Conservation (phyloP, 2,329 filamentous ascomycete genomes). For the Thermomyces lanuginosus region DNA sequence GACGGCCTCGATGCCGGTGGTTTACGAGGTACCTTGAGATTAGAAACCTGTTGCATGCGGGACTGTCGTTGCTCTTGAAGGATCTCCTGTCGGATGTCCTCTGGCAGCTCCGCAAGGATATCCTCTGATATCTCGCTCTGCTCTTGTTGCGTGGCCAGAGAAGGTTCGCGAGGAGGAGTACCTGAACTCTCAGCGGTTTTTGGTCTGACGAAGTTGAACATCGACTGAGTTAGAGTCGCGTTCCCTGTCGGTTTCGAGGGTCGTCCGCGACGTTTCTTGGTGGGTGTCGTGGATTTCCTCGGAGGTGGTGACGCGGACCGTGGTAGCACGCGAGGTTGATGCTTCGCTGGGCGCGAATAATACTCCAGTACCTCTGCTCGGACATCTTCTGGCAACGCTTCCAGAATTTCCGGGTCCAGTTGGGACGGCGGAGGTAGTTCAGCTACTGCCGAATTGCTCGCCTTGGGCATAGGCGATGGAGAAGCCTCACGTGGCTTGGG, state of each 20-base stretch:
- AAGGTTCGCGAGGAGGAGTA: slow-evolving; percentile 10
- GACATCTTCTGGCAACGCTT: slow-evolving; percentile 69
- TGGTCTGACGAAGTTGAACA: slow-evolving; percentile 39
- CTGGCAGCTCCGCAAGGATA: slow-evolving; percentile 68
- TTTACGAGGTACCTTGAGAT: slow-evolving; percentile 19
- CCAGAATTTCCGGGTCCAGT: slow-evolving; percentile 69
- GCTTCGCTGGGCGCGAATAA: slow-evolving; percentile 34
- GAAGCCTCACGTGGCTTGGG: slow-evolving; percentile 20
- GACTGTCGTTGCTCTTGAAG: slow-evolving; percentile 53
- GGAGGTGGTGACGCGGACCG: slow-evolving; percentile 1
- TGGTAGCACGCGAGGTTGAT: slow-evolving; percentile 28
- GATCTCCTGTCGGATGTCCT: slow-evolving; percentile 63
- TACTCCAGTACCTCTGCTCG: slow-evolving; percentile 65
- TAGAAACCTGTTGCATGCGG: slow-evolving; percentile 42
- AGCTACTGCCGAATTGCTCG: slow-evolving; percentile 13
- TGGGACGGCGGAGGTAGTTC: slow-evolving; percentile 51
- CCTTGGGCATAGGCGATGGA: slow-evolving; percentile 18
- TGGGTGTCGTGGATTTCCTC: slow-evolving; percentile 42
- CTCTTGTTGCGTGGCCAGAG: slow-evolving; percentile 16
- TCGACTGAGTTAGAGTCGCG: slow-evolving; percentile 56
- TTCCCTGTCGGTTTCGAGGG: slow-evolving; percentile 27
- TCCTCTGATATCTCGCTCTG: slow-evolving; percentile 41
- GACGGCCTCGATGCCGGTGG: slow-evolving; percentile 8
- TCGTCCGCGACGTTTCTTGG: slow-evolving; percentile 46
- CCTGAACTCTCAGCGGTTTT: slow-evolving; percentile 8